These are phyloP conservation scores for Digitaria exilis DNA, from an alignment of 202 grass and related monocot genomes.

Conservation along the genomic window DNA sequence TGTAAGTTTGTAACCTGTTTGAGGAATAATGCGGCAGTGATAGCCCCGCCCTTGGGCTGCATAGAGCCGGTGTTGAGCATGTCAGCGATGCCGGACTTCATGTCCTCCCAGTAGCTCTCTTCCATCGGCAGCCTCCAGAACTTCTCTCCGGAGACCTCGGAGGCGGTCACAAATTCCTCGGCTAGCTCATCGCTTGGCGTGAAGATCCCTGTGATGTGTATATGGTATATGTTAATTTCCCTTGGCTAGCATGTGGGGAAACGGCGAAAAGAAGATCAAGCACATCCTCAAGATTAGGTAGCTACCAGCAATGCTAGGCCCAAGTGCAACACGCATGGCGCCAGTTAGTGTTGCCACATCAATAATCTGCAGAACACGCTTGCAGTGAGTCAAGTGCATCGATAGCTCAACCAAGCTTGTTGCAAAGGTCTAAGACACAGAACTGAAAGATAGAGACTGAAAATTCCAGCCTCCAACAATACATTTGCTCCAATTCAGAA, in stretches of 20 bases:
- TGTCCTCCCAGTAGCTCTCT: constrained; percentile 93
- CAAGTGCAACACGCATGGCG: constrained; percentile 75
- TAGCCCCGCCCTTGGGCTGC: constrained; percentile 65
- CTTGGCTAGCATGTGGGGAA: background rate
- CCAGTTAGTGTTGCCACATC: constrained; percentile 94
- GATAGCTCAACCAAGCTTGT: background rate
- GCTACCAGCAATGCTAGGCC: constrained; percentile 79
- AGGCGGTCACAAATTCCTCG: constrained; percentile 69
- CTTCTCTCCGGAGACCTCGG: constrained; percentile 82
- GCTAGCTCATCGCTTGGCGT: constrained; percentile 87
- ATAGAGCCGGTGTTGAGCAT: constrained; percentile 84
- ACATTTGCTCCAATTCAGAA: too few species aligned
- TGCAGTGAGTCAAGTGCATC: background rate
- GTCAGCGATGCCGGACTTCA: constrained; percentile 93
- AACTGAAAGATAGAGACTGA: too few species aligned
- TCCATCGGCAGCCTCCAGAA: constrained; percentile 95
- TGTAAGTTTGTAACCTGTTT: constrained; percentile 57
- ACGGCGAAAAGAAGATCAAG: constrained; percentile 4
- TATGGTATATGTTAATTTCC: background rate
- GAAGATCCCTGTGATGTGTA: constrained; percentile 71
- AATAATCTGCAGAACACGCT: constrained; percentile 58
- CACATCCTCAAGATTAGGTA: background rate
- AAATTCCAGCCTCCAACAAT: too few species aligned
- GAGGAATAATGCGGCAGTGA: constrained; percentile 85
- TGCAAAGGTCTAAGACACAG: too few species aligned